These are phyloP conservation scores for Paspalum notatum DNA, from an alignment of 176 grass and related monocot species.

Conservation along the genomic window DNA sequence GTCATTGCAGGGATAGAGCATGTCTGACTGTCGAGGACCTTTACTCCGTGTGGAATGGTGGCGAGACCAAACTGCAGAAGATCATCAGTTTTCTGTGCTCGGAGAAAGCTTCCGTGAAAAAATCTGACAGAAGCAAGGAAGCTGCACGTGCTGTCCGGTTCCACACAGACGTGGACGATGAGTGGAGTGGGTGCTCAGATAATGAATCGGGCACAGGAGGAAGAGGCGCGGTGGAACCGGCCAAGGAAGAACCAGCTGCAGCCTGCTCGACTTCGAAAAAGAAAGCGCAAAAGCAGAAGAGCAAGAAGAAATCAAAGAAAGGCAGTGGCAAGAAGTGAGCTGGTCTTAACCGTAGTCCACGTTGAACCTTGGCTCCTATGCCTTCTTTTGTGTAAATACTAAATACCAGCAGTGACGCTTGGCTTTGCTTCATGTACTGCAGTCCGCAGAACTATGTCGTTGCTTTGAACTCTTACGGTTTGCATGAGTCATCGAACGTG, in stretches of 20 bases:
- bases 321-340: constrained; percentile 37
- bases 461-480: no score
- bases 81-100: constrained; percentile 30
- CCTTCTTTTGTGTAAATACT: background rate
- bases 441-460: background rate
- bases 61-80: constrained; percentile 33
- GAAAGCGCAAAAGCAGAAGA: constrained; percentile 27
- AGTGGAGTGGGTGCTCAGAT: constrained; percentile 9
- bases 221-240: background rate
- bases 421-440: background rate
- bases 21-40: constrained; percentile 16
- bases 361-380: background rate
- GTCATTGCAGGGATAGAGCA: constrained; percentile 24
- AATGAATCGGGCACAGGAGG: constrained; percentile 7
- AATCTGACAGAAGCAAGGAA: constrained; percentile 3
- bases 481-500: no score
- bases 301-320: constrained; percentile 33
- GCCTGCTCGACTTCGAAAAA: background rate
- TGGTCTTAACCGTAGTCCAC: background rate
- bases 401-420: no score
- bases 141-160: background rate
- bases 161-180: background rate
- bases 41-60: constrained; percentile 40
- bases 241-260: background rate
- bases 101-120: constrained; percentile 5